Evolutionary conservation across 1,284 basidiomycete genomes (phyloP), one percentile per base, ranked within the genome.

Genomic region (Agroathelia rolfsii): DNA sequence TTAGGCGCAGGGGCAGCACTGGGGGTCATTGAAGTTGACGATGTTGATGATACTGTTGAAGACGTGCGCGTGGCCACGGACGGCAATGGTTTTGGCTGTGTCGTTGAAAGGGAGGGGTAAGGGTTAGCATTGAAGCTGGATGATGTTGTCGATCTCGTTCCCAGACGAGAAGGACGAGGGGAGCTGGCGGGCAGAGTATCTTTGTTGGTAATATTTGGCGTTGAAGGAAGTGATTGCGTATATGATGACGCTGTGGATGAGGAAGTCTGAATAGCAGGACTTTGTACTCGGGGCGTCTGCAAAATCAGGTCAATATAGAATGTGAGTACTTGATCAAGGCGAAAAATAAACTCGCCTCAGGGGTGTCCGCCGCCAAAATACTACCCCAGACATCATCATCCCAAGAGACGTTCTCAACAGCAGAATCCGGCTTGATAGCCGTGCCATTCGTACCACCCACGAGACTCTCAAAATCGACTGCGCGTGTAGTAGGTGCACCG

Each of bases 381-480:
- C 67, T 82, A 6, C 74, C 80, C 84, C 79, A 88, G 2, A 76
- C 70, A 30, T 66, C 65, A 48, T 86, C 82, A 41, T 81, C 78
- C 79, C 77, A 84, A 26, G 61, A 57, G 21, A 56, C 55, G 22
- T 43, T 50, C 29, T 66, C 63, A n/a, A 55, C 51, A 12, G 57
- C 48, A 3, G 59, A 58, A 34, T 71, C 66, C 4, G 68, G 52
- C 41, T 69, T 72, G 33, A 66, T 59, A 4, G 51, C 38, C 4
- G 45, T 46, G 16, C 56, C 59, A 37, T 63, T 66, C 10, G 63
- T 55, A 36, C 70, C 65, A 8, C 72, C 74, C 3, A 87, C 80
- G 3, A 87, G 61, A 39, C 74, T 84, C 51, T 78, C 79, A 43
- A 87, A 86, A 47, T 85, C 73, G 9, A 82, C 64, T 3, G 58